Base-by-base conservation (phyloP, 371 early-diverging fungal species). In the Mortierella sp. region DNA sequence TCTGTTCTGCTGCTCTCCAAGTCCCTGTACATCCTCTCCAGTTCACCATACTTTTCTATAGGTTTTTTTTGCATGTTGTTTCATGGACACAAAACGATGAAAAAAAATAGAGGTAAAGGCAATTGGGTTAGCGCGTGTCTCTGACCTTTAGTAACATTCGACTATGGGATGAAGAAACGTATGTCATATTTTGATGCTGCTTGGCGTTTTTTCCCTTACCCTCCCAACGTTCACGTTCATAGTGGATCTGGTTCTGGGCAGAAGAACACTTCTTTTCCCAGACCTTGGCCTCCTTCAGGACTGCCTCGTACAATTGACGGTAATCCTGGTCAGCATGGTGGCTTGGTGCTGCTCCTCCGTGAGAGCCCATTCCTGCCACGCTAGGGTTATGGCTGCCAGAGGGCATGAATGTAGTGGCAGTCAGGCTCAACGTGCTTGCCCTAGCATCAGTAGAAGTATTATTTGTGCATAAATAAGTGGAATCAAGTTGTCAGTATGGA, bases 241-340 rank as follows among this genome's bases (percentile, higher is more conserved):
- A 81, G 35, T 81, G 78, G 29, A 84, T 46, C 27, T 84, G 85
- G 18, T 84, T 46, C 75, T 84, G 85, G 6, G 71, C 63, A 10
- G 81, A 74, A 0, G 81, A 84, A 43, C 74, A 79, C 35, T 71
- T 78, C 78, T 79, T 79, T 55, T 80, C 78, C 72, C 78, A 88
- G 80, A 78, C 77, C 43, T 88, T 89, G 87, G 73, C 86, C 24
- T 88, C 87, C 18, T 82, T 88, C 18, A 78, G 68, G 70, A 82
- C 88, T 14, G 87, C 89, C 14, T 89, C 83, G 71, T 75, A 84
- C 76, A 44, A 77, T 75, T 79, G 74, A 44, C 72, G 82, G 71
- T 72, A 89, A 80, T 74, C 80, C 65, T 18, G 80, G 51, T 81
- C 81, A 5, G 16, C 18, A n/a, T 56, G n/a, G 7, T 63, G 51